A percentile compares a stretch with the other conserved stretches of the same genome.
phyloP scores from a whole-genome alignment of 179 eudicot species.

The Monotropa hypopitys region DNA sequence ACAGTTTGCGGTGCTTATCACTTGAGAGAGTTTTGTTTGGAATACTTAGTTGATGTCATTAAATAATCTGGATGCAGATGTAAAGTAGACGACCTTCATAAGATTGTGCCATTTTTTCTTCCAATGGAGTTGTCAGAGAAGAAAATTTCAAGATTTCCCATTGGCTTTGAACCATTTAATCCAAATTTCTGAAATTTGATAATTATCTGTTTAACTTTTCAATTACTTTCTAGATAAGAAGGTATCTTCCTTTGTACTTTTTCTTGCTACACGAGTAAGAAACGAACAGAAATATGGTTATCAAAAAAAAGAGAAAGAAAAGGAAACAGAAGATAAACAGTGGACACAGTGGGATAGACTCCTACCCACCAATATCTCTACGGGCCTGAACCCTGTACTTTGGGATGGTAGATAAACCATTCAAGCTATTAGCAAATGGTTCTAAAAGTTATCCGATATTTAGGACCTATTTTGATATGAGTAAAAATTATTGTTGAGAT shows the following conservation, averaged over 20 bases:
- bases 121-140: too few species aligned
- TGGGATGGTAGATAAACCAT: neutral
- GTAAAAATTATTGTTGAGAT: neutral
- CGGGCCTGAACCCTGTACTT: neutral
- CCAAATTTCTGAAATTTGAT: neutral
- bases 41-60: neutral
- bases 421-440: neutral
- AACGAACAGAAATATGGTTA: too few species aligned
- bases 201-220: neutral
- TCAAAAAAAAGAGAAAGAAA: neutral
- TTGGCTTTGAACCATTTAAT: neutral
- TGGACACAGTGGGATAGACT: neutral
- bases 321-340: neutral
- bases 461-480: neutral
- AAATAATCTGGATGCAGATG: neutral
- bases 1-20: neutral
- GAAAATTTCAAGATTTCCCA: neutral
- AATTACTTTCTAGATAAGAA: neutral
- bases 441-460: neutral
- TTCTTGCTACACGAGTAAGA: too few species aligned
- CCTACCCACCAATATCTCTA: neutral
- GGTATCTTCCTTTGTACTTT: neutral
- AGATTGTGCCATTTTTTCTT: neutral
- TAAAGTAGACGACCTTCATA: neutral
- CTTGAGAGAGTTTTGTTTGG: neutral